Base-by-base conservation (phyloP, 768 basidiomycete species). In the Lentinula boryana region DNA sequence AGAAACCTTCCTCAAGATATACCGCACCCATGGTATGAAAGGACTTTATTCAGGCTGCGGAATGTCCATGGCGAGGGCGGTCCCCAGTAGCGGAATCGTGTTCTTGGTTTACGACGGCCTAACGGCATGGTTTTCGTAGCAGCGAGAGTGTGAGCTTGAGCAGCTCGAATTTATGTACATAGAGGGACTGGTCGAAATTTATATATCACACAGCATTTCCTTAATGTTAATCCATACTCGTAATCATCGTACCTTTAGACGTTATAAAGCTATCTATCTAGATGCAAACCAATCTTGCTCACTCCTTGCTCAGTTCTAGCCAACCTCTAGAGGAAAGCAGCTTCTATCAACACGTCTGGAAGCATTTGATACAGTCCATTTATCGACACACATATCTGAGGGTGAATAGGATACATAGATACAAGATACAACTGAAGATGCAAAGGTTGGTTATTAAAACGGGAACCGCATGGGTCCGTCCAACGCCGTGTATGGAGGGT, bases 21-120 rank as follows among this genome's bases (percentile, higher is more conserved):
- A 89, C 67, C 76, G 69, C 36, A 83, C 82, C 23, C 84, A 88
- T 67, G 95, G 94, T 0, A 66, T 95, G 15, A 76, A 75, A 60
- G 94, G 93, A 0, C 70, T 95, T 59, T 96, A 95, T 73, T 88
- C 89, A 2, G 94, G 94, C 1, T 93, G 89, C 72, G 94, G 94
- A 0, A 83, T 97, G 67, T 95, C 93, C 0, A 86, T 93, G 33
- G 86, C 86, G 32, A 78, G 91, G 66, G 84, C 87, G 15, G 86
- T 91, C 55, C 93, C 93, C 6, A 92, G 91, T 69, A 91, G 89
- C 65, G 94, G 90, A 0, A 80, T 95, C 59, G 95, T 95, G 62
- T 96, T 97, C 68, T 75, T 91, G 67, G 88, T 96, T 66, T 96
- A 94, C 67, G 89, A 95, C 69, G 85, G 84, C 31, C 75, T 95